A percentile compares a stretch with the other conserved stretches of the same genome.
Conservation (phyloP, 495 filamentous ascomycete species). For the Alectoria sarmentosa region DNA sequence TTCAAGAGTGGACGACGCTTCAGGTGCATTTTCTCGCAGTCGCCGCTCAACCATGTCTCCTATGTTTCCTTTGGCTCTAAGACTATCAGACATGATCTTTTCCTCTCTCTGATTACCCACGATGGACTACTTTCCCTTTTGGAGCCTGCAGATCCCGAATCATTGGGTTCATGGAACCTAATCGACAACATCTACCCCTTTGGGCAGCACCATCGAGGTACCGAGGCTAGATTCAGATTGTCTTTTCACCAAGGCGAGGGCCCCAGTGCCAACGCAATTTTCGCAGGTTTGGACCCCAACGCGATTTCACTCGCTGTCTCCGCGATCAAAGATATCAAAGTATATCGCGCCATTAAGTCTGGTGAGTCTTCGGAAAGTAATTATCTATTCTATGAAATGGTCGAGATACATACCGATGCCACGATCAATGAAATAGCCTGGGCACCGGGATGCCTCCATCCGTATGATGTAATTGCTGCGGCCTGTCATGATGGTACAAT, state of each 20-base stretch:
- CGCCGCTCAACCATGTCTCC: constrained; percentile 50
- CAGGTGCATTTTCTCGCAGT: constrained; percentile 51
- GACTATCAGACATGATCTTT: constrained; percentile 64
- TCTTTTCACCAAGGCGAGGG: constrained; percentile 78
- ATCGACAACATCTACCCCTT: constrained; percentile 65
- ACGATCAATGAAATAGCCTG: constrained; percentile 87
- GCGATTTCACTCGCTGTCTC: constrained; percentile 73
- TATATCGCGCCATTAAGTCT: constrained; percentile 58
- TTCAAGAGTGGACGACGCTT: constrained; percentile 71
- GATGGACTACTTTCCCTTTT: constrained; percentile 73
- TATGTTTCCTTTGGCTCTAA: constrained; percentile 77
- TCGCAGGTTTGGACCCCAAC: constrained; percentile 68
- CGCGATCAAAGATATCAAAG: constrained; percentile 68
- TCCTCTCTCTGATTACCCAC: constrained; percentile 73
- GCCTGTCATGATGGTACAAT: constrained; percentile 87
- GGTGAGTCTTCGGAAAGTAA: constrained; percentile 41
- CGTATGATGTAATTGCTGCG: constrained; percentile 85
- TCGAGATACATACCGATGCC: constrained; percentile 57
- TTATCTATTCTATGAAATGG: constrained; percentile 66
- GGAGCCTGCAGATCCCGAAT: constrained; percentile 83
- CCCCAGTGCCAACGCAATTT: constrained; percentile 65
- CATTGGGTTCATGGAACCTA: constrained; percentile 64
- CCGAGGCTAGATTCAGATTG: constrained; percentile 80
- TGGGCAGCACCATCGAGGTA: constrained; percentile 54
- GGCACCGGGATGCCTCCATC: constrained; percentile 80